Percentiles rank a stretch among this genome's conserved stretches.
Conservation (phyloP, 2,329 filamentous ascomycete genomes). For the Bipolaris bicolor region DNA sequence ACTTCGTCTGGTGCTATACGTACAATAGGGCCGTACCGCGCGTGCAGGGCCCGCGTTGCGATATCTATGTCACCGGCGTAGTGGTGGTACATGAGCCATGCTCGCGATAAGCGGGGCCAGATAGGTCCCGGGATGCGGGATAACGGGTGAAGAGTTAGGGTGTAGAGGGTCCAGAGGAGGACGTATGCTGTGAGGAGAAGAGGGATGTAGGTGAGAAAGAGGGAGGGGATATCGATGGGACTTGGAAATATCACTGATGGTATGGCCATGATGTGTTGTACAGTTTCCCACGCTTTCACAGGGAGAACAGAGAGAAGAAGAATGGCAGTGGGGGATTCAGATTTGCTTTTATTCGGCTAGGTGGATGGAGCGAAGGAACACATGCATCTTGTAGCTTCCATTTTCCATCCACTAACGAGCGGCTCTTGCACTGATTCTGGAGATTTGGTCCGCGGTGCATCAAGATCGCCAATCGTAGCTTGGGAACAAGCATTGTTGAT, state of each 20-base stretch:
- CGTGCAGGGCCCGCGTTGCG: constrained; percentile 19
- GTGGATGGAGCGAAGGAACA: not conserved
- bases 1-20: constrained; percentile 55
- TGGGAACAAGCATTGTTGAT: not conserved
- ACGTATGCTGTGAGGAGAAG: constrained; percentile 10
- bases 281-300: not conserved
- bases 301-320: not conserved
- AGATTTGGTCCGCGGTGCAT: not conserved
- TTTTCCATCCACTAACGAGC: not conserved
- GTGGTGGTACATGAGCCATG: constrained; percentile 34
- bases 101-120: constrained; percentile 32
- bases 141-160: constrained; percentile 27
- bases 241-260: not conserved
- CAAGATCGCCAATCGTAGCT: too few relatives aligned
- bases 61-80: constrained; percentile 30
- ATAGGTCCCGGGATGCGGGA: constrained; percentile 30
- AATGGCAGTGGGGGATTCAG: not conserved
- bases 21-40: constrained; percentile 52
- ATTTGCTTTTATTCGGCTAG: not conserved
- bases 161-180: constrained; percentile 23
- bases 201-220: constrained; percentile 10
- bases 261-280: not conserved
- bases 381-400: not conserved
- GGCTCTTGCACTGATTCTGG: not conserved
- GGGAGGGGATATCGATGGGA: not conserved